phyloP scores from a whole-genome alignment of 371 early-diverging fungal species.

The Mortierella sp. region DNA sequence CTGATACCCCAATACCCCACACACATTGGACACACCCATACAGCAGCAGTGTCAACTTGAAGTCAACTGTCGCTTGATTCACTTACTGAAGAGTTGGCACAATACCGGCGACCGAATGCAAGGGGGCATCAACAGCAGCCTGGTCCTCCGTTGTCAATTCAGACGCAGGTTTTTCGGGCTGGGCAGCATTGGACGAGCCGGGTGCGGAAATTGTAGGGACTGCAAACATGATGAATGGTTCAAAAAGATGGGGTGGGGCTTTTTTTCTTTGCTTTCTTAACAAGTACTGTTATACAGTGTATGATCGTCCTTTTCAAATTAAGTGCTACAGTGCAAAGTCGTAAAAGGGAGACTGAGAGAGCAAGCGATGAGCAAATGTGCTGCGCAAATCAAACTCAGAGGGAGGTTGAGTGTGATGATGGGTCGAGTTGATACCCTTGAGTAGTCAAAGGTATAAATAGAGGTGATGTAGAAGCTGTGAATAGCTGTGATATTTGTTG shows the following conservation, averaged over 20 bases:
- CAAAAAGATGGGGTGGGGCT: background rate
- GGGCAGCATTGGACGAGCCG: conserved; percentile 38
- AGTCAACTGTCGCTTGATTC: background rate
- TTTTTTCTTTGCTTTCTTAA: background rate
- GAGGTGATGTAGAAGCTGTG: background rate
- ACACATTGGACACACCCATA: background rate
- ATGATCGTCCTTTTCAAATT: background rate
- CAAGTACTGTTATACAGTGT: background rate
- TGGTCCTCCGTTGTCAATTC: conserved; percentile 51
- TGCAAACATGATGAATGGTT: conserved; percentile 47
- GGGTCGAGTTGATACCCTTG: background rate
- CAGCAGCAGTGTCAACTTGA: conserved; percentile 6
- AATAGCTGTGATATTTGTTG: conserved; percentile 1
- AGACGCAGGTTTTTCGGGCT: conserved; percentile 26
- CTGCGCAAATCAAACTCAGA: conserved; percentile 15
- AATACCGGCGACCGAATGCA: conserved; percentile 79
- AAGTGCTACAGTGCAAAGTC: background rate
- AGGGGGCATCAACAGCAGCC: conserved; percentile 61
- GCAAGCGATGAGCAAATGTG: conserved; percentile 1
- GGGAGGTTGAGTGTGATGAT: background rate
- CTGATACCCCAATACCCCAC: background rate
- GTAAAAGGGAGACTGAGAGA: background rate
- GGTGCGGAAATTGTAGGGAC: conserved; percentile 46
- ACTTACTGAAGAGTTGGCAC: conserved; percentile 90
- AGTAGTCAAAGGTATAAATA: background rate